Evolutionary conservation across 768 basidiomycete species (phyloP).

Genomic region (Stropharia rugosoannulata): DNA sequence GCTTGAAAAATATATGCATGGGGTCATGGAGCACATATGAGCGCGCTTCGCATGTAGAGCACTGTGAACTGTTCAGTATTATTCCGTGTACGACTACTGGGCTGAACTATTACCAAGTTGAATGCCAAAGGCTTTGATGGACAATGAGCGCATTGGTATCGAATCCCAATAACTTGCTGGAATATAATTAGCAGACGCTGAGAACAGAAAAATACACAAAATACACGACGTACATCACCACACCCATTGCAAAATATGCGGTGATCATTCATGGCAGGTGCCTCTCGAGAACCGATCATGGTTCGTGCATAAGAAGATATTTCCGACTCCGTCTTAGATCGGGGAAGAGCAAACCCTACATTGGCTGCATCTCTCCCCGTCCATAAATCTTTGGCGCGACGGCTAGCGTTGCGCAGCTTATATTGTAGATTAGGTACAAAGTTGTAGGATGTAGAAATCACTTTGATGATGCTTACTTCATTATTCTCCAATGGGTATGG

Average conservation of each 20-base stretch:
- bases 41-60: slow-evolving; percentile 71
- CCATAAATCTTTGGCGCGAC: slow-evolving; percentile 75
- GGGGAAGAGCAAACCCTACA: slow-evolving; percentile 43
- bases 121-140: slow-evolving; percentile 69
- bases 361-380: slow-evolving; percentile 70
- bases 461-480: slow-evolving; percentile 47
- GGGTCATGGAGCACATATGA: slow-evolving; percentile 85
- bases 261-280: slow-evolving; percentile 47
- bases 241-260: slow-evolving; percentile 62
- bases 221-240: slow-evolving; percentile 41
- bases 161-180: slow-evolving; percentile 71
- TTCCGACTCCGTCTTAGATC: slow-evolving; percentile 57
- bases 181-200: background rate
- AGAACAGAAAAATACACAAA: background rate
- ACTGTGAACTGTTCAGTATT: slow-evolving; percentile 43
- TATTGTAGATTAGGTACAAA: too few species aligned
- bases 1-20: slow-evolving; percentile 84
- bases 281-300: slow-evolving; percentile 53
- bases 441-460: background rate
- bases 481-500: slow-evolving; percentile 76
- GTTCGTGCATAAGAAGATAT: slow-evolving; percentile 67
- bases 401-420: slow-evolving; percentile 66
- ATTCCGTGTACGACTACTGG: background rate
- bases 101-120: slow-evolving; percentile 59
- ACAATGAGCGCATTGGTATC: slow-evolving; percentile 92